Conservation (phyloP, 1,284 basidiomycete genomes). For the Ceratobasidium sp. region DNA sequence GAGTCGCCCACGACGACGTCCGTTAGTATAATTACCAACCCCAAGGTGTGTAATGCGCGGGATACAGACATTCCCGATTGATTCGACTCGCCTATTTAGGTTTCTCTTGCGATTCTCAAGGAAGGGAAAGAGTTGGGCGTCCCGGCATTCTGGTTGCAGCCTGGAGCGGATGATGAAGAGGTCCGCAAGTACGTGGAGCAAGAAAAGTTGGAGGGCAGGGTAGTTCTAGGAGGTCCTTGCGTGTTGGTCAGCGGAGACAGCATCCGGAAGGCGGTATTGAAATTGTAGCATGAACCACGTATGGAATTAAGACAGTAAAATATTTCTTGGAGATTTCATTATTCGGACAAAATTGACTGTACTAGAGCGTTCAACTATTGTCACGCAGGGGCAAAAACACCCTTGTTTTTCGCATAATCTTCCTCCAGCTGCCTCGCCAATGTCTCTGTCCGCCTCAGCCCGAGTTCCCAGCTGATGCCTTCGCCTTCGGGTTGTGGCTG, state of each 20-base stretch:
- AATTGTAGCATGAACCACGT: neutral
- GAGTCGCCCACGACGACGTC: conserved; percentile 73
- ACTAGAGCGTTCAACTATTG: neutral
- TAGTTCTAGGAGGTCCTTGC: conserved; percentile 80
- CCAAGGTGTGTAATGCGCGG: conserved; percentile 63
- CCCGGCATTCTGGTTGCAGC: conserved; percentile 84
- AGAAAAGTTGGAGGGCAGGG: conserved; percentile 67
- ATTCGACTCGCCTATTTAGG: conserved; percentile 57
- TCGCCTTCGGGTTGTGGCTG: conserved; percentile 10
- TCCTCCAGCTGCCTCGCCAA: conserved; percentile 29
- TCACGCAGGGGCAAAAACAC: conserved; percentile 14
- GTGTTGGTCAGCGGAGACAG: conserved; percentile 76
- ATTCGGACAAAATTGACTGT: neutral
- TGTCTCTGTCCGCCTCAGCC: conserved; percentile 27
- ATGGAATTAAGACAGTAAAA: too few species aligned
- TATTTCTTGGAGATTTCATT: too few species aligned
- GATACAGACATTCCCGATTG: conserved; percentile 48
- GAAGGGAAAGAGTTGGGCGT: conserved; percentile 71
- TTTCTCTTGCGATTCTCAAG: conserved; percentile 72
- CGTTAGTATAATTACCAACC: conserved; percentile 81
- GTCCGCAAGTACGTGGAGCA: conserved; percentile 64
- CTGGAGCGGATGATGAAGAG: conserved; percentile 76
- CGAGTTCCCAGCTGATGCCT: conserved; percentile 16
- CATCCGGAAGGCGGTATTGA: conserved; percentile 51
- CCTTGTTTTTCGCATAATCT: conserved; percentile 22